phyloP scores from a whole-genome alignment of 1,284 basidiomycete genomes.

The Macrocystidia cucumis region DNA sequence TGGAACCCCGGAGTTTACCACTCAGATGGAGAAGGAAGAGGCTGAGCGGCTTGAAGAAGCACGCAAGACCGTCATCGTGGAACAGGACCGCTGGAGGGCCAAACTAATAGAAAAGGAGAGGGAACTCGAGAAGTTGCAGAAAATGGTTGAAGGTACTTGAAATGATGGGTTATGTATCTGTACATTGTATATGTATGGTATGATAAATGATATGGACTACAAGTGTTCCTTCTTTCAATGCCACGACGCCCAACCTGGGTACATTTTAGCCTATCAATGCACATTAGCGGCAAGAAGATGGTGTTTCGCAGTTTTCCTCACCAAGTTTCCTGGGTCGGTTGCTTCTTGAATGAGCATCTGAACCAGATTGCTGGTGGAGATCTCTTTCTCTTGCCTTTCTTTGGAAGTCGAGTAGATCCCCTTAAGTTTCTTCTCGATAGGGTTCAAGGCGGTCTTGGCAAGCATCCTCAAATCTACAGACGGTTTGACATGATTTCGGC shows the following conservation, averaged over 20 bases:
- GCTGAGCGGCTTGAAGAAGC: constrained; percentile 75
- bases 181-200: too few species aligned
- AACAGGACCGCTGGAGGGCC: constrained; percentile 53
- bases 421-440: constrained; percentile 80
- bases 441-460: constrained; percentile 69
- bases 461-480: constrained; percentile 50
- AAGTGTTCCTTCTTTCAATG: constrained; percentile 31
- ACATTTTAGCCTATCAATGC: constrained; percentile 59
- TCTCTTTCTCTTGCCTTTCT: constrained; percentile 52
- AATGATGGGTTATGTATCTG: not conserved
- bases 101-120: constrained; percentile 68
- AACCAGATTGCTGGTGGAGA: constrained; percentile 81
- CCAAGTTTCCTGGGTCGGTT: constrained; percentile 67
- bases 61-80: constrained; percentile 55
- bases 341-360: constrained; percentile 88
- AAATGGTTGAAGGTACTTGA: constrained; percentile 28
- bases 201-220: too few species aligned
- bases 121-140: constrained; percentile 57
- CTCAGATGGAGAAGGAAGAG: constrained; percentile 83
- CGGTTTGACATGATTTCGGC: constrained; percentile 35
- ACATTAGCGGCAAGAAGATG: not conserved
- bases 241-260: constrained; percentile 84
- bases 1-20: constrained; percentile 74
- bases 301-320: constrained; percentile 26
- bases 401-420: constrained; percentile 59